phyloP scores from a whole-genome alignment of 2,329 filamentous ascomycete species.

The Pseudogymnoascus sp. region DNA sequence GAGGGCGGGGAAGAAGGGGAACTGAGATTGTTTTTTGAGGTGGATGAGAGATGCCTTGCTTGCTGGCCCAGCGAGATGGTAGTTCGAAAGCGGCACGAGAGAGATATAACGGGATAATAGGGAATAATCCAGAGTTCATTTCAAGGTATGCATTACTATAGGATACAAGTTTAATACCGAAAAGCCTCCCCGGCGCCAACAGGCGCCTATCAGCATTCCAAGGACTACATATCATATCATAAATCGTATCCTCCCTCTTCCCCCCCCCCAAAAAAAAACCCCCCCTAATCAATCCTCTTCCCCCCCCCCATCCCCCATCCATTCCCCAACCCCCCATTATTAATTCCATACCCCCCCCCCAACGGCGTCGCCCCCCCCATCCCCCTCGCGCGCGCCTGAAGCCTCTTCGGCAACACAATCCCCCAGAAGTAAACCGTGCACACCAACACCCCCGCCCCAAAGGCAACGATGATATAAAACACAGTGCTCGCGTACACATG shows the following conservation, averaged over 20 bases:
- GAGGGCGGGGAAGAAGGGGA: constrained; percentile 5
- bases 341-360: constrained; percentile 14
- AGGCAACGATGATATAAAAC: constrained; percentile 54
- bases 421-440: constrained; percentile 54
- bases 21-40: background rate
- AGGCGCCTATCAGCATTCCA: background rate
- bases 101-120: background rate
- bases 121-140: background rate
- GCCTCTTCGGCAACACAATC: constrained; percentile 44
- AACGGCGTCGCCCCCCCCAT: constrained; percentile 23
- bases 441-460: constrained; percentile 46
- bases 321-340: constrained; percentile 20
- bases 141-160: background rate
- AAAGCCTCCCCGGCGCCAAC: background rate
- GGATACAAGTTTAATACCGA: constrained; percentile 4
- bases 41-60: background rate
- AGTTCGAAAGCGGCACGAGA: background rate
- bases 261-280: background rate
- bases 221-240: constrained; percentile 5
- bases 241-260: background rate
- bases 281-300: constrained; percentile 12
- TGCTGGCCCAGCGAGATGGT: background rate
- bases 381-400: constrained; percentile 17
- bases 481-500: constrained; percentile 57
- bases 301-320: constrained; percentile 20